Evolutionary conservation across 257 asterid species (phyloP), one percentile per base, ranked within the genome.

Genomic region (Dorcoceras hygrometricum): DNA sequence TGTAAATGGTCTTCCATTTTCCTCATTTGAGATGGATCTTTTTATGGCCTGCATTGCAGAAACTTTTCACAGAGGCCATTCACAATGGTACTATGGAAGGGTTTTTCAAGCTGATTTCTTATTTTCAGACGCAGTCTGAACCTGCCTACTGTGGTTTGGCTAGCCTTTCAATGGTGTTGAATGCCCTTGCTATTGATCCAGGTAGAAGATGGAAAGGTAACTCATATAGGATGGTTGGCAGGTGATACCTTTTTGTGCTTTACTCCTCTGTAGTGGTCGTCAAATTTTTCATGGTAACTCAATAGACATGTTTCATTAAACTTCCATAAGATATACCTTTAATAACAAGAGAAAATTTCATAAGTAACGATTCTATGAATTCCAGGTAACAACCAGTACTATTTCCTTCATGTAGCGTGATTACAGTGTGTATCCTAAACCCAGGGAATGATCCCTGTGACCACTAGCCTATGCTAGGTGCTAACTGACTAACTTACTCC

Each of bases 111-210:
- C 75, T 94, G 85, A 88, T 94, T 28, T 88, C 99, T 67, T 84
- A 85, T 84, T 94, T 94, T 78, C 97, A 94, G 84, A 94, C 99
- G 66, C 99, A 94, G 68, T 94, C 99, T 55, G 99, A 94, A 78
- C 97, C 99, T 73, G 96, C 99, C 61, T 94, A 81, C 66, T 94
- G 99, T 78, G 99, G 99, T 57, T 74, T 94, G 86, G 99, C 99
- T 74, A 90, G 97, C 86, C 95, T 94, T 78, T 87, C 97, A 23
- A 88, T 94, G 99, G 96, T 90, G 78, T 81, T 94, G 82, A 94
- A 94, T 62, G 95, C 99, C 60, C 99, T 94, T 67, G 86, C 99
- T 63, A 90, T 94, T 66, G 99, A 94, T 76, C 99, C 99, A 5
- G 87, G 97, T 55, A 79, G 96, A 84, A 94, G 86, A 74, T 94